Evolutionary conservation across 768 basidiomycete species (phyloP).

Genomic region (Leccinum obscurum): DNA sequence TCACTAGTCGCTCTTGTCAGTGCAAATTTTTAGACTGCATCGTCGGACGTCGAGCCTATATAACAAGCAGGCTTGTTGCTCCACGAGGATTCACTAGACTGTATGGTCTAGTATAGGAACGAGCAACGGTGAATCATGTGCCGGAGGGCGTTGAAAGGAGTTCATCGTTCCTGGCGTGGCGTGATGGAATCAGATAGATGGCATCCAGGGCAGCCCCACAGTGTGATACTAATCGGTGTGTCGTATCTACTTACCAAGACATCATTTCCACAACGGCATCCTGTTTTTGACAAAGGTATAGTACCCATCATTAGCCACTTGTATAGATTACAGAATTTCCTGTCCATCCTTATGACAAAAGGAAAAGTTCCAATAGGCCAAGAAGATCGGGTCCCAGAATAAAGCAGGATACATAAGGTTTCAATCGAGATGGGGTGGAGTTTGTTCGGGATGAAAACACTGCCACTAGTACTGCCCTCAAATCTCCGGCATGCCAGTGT

Average conservation of each 20-base stretch:
- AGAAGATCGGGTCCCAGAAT: not conserved
- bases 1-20: no score
- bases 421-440: no score
- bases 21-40: no score
- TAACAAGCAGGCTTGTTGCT: no score
- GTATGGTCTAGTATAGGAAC: no score
- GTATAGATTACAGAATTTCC: not conserved
- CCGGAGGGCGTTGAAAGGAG: not conserved
- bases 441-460: not conserved
- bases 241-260: not conserved
- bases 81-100: no score
- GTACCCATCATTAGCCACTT: not conserved
- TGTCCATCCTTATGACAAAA: not conserved
- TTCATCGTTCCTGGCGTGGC: not conserved
- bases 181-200: not conserved
- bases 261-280: not conserved
- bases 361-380: not conserved
- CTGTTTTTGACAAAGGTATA: not conserved
- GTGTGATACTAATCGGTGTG: no score
- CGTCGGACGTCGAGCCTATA: no score
- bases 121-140: no score
- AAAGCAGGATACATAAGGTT: not conserved
- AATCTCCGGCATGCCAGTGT: no score
- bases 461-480: no score
- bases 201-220: no score